These are phyloP conservation scores for Schwanniomyces sp. DNA, from an alignment of 805 yeast species.

Conservation along the genomic window DNA sequence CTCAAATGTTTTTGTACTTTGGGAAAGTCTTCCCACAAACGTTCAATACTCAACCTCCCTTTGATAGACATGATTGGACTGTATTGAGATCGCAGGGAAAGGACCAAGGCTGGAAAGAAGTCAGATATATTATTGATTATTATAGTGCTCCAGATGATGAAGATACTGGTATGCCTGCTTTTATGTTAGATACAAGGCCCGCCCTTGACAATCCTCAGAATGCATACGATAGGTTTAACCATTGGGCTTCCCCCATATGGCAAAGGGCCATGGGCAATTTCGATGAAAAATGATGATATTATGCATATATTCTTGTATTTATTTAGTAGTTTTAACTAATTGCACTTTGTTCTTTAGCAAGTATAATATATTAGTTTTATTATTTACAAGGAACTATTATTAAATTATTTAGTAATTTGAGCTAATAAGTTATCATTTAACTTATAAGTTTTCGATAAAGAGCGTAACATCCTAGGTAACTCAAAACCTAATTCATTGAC, in stretches of 20 bases:
- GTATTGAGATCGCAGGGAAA: slow-evolving; percentile 65
- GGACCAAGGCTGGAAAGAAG: slow-evolving; percentile 57
- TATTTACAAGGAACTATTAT: not conserved
- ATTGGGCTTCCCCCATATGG: slow-evolving; percentile 68
- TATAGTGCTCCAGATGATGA: slow-evolving; percentile 94
- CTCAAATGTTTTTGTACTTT: slow-evolving; percentile 62
- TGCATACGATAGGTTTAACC: slow-evolving; percentile 66
- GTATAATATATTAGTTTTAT: not conserved
- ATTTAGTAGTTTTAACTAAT: not conserved
- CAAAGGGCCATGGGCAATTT: slow-evolving; percentile 66
- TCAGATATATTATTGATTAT: slow-evolving; percentile 93
- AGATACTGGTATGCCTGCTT: slow-evolving; percentile 84
- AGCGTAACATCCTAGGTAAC: slow-evolving; percentile 35
- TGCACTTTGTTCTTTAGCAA: not conserved
- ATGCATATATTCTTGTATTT: not conserved
- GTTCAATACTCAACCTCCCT: slow-evolving; percentile 81
- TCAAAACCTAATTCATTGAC: slow-evolving; percentile 35
- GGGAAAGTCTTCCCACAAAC: slow-evolving; percentile 70
- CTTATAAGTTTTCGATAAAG: slow-evolving; percentile 4
- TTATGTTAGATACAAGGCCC: slow-evolving; percentile 92
- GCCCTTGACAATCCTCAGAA: slow-evolving; percentile 72
- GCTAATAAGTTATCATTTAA: slow-evolving; percentile 4
- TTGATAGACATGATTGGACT: slow-evolving; percentile 99
- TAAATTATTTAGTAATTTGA: slow-evolving; percentile 1
- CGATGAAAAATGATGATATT: slow-evolving; percentile 11